A percentile compares a stretch with the other conserved stretches of the same genome.
These are phyloP conservation scores for Sporobolomyces roseus DNA, from an alignment of 768 basidiomycete species.

Conservation along the genomic window DNA sequence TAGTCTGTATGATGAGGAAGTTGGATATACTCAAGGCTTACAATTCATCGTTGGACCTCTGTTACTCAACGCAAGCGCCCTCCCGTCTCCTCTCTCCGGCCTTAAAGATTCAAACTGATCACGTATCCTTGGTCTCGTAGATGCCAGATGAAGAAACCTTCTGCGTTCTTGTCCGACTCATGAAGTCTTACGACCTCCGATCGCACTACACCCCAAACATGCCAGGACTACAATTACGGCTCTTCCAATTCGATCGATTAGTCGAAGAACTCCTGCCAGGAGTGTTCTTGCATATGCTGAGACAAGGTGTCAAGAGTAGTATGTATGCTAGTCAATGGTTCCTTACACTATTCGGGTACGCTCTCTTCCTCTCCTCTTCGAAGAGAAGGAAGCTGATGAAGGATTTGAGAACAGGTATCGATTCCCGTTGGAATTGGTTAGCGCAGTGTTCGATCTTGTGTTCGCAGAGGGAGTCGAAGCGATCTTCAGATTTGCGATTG, in stretches of 20 bases:
- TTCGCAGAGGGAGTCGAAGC: constrained; percentile 96
- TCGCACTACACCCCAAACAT: constrained; percentile 99
- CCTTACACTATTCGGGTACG: constrained; percentile 83
- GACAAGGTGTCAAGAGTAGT: constrained; percentile 91
- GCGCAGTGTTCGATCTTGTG: constrained; percentile 92
- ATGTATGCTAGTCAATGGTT: constrained; percentile 99
- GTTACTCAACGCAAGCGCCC: constrained; percentile 75
- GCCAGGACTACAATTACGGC: constrained; percentile 89
- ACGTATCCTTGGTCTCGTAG: constrained; percentile 53
- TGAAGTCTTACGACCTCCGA: constrained; percentile 93
- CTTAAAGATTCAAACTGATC: too few species aligned
- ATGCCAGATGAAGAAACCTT: constrained; percentile 99
- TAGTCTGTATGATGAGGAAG: constrained; percentile 77
- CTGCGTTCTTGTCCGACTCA: constrained; percentile 84
- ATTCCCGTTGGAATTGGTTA: constrained; percentile 89
- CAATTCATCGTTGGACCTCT: constrained; percentile 94
- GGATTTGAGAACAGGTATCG: constrained; percentile 52
- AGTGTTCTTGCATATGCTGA: constrained; percentile 83
- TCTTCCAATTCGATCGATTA: constrained; percentile 87
- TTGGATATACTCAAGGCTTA: constrained; percentile 95
- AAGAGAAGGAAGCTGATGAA: not conserved
- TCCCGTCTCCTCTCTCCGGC: not conserved
- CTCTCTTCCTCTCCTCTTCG: constrained; percentile 52
- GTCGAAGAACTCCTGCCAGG: constrained; percentile 89
- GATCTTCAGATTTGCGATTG: constrained; percentile 89